A percentile compares a stretch with the other conserved stretches of the same genome.
These are phyloP conservation scores for Isatis lusitanica DNA, from an alignment of 441 rosid species.

Conservation along the genomic window DNA sequence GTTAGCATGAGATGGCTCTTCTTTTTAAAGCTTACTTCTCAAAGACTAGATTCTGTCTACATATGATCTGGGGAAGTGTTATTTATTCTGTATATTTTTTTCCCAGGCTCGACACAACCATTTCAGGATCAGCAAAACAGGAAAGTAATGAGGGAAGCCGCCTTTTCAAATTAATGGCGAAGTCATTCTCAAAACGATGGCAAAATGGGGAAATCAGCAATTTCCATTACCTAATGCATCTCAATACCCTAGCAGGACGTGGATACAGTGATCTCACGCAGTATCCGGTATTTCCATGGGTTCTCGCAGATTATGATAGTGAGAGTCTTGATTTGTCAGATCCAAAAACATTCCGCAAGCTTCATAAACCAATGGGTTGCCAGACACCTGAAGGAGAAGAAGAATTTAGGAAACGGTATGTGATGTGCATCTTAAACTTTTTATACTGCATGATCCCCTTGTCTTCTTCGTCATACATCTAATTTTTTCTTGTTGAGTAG, in stretches of 20 bases:
- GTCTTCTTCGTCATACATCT: neutral
- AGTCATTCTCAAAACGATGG: slow-evolving; percentile 99
- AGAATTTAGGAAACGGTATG: slow-evolving; percentile 95
- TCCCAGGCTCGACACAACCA: slow-evolving; percentile 94
- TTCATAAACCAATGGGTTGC: slow-evolving; percentile 99
- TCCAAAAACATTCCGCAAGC: slow-evolving; percentile 89
- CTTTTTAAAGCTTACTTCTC: neutral
- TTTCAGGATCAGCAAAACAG: slow-evolving; percentile 93
- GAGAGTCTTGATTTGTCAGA: slow-evolving; percentile 84
- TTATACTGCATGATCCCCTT: slow-evolving; percentile 3
- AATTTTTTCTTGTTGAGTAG: slow-evolving; percentile 9
- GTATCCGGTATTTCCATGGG: slow-evolving; percentile 99
- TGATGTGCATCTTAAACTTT: slow-evolving; percentile 28
- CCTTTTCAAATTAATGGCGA: slow-evolving; percentile 89
- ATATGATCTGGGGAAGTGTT: slow-evolving; percentile 26
- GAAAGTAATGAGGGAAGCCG: slow-evolving; percentile 97
- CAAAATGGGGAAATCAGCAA: slow-evolving; percentile 99
- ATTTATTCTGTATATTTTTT: slow-evolving; percentile 27
- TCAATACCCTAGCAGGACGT: slow-evolving; percentile 98
- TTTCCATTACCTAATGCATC: slow-evolving; percentile 99
- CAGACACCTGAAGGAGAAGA: slow-evolving; percentile 98
- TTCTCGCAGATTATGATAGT: slow-evolving; percentile 96
- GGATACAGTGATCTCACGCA: slow-evolving; percentile 99
- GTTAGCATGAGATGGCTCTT: slow-evolving; percentile 6
- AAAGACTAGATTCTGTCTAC: slow-evolving; percentile 15